These are phyloP conservation scores for Cucurbita pepo DNA, from an alignment of 306 rosid genomes.

Conservation along the genomic window DNA sequence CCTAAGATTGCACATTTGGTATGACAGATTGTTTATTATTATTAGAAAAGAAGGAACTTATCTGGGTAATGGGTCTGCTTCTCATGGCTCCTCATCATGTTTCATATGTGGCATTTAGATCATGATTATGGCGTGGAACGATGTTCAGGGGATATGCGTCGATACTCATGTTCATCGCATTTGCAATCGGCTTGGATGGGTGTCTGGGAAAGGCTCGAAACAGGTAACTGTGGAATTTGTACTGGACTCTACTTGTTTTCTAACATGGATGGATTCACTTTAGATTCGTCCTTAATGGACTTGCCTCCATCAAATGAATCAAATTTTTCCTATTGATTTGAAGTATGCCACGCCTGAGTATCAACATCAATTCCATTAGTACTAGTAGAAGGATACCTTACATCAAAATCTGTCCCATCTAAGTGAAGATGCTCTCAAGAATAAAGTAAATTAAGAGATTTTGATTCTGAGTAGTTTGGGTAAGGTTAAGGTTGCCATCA, in stretches of 20 bases:
- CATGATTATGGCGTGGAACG: slow-evolving; percentile 87
- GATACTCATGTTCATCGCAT: slow-evolving; percentile 94
- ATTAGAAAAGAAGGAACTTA: slow-evolving; percentile 1
- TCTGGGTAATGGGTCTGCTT: not conserved
- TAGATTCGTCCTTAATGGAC: not conserved
- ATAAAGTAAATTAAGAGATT: too few relatives aligned
- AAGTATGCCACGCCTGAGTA: too few relatives aligned
- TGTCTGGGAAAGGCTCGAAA: slow-evolving; percentile 47
- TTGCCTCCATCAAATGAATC: not conserved
- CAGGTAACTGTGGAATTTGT: slow-evolving; percentile 32
- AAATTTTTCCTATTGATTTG: not conserved
- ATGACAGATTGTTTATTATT: slow-evolving; percentile 4
- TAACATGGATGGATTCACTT: slow-evolving; percentile 4
- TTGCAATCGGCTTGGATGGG: slow-evolving; percentile 92
- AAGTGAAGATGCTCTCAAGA: too few relatives aligned
- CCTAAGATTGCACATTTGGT: slow-evolving; percentile 99
- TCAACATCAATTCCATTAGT: too few relatives aligned
- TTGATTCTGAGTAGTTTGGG: too few relatives aligned
- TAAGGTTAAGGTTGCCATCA: too few relatives aligned
- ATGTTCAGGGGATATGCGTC: slow-evolving; percentile 90
- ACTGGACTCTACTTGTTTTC: not conserved
- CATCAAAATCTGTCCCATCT: too few relatives aligned
- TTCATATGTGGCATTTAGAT: slow-evolving; percentile 29
- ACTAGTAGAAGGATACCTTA: too few relatives aligned
- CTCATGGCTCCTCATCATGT: slow-evolving; percentile 4